These are phyloP conservation scores for Mrakia frigida DNA, from an alignment of 768 basidiomycete species.

Conservation along the genomic window DNA sequence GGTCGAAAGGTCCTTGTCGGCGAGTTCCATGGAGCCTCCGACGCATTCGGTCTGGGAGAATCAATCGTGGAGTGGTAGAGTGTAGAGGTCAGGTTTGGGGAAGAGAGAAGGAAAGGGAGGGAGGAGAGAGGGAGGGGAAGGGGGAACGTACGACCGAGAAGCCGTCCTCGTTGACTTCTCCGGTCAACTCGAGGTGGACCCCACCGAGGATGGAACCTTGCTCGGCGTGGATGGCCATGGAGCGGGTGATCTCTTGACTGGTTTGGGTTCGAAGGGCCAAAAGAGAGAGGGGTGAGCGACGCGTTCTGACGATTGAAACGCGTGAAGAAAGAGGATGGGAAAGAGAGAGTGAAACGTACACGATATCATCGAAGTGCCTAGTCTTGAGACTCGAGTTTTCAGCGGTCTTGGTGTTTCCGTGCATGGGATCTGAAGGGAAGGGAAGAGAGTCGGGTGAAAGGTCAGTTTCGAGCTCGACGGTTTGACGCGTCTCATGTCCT, in stretches of 20 bases:
- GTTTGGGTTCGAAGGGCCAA: neutral
- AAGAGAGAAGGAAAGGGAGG: neutral
- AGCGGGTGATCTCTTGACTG: slow-evolving; percentile 68
- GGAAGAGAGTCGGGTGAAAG: neutral
- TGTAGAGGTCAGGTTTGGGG: neutral
- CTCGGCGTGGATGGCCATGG: slow-evolving; percentile 70
- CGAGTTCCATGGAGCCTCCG: slow-evolving; percentile 91
- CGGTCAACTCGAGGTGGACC: slow-evolving; percentile 86
- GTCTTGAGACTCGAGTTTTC: slow-evolving; percentile 71
- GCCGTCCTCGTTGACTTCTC: slow-evolving; percentile 82
- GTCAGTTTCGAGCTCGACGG: neutral
- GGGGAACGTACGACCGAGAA: slow-evolving; percentile 60
- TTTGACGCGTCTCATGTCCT: too few species aligned
- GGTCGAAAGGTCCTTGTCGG: slow-evolving; percentile 80
- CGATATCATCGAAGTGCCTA: slow-evolving; percentile 75
- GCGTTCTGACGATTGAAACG: neutral
- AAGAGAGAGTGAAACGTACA: slow-evolving; percentile 40
- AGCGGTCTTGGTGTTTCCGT: slow-evolving; percentile 86
- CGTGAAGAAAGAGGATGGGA: too few species aligned
- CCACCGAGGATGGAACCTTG: slow-evolving; percentile 69
- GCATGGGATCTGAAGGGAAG: slow-evolving; percentile 84
- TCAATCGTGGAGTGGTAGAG: neutral
- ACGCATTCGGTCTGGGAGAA: slow-evolving; percentile 69
- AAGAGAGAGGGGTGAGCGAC: neutral
- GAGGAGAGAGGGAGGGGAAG: neutral